Conservation (phyloP, 352 stramenopile species). For the Phytophthora constricta region DNA sequence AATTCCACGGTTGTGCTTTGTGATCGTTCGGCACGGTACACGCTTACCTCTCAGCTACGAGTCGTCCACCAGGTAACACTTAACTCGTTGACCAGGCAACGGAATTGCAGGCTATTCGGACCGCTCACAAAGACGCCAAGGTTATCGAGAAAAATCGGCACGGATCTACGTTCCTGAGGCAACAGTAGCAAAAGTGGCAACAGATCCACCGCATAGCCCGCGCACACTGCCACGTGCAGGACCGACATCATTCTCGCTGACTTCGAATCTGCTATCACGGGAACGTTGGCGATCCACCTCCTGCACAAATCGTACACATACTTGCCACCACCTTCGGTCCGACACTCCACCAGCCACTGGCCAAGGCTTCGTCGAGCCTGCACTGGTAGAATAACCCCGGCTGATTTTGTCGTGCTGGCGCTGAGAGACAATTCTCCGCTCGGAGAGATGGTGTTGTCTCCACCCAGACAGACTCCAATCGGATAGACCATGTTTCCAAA, state of each 20-base stretch:
- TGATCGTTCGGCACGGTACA: no score
- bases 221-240: constrained; percentile 7
- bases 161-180: constrained; percentile 4
- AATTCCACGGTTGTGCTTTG: no score
- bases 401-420: no score
- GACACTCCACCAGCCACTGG: constrained; percentile 17
- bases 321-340: constrained; percentile 1
- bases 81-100: constrained; percentile 10
- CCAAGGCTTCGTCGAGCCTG: constrained; percentile 6
- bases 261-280: neutral
- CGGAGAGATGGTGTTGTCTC: constrained; percentile 1
- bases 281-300: constrained; percentile 16
- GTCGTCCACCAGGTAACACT: constrained; percentile 4
- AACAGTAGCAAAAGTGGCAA: constrained; percentile 23
- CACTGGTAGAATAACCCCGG: constrained; percentile 4
- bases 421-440: no score
- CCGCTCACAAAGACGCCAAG: constrained; percentile 6
- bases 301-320: constrained; percentile 12
- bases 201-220: constrained; percentile 7
- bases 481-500: neutral
- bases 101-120: constrained; percentile 17
- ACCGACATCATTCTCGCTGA: neutral
- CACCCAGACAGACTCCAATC: neutral
- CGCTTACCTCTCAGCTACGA: no score
- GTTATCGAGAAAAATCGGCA: constrained; percentile 6